Conservation (phyloP, 345 rosid genomes). For the Turritis glabra region DNA sequence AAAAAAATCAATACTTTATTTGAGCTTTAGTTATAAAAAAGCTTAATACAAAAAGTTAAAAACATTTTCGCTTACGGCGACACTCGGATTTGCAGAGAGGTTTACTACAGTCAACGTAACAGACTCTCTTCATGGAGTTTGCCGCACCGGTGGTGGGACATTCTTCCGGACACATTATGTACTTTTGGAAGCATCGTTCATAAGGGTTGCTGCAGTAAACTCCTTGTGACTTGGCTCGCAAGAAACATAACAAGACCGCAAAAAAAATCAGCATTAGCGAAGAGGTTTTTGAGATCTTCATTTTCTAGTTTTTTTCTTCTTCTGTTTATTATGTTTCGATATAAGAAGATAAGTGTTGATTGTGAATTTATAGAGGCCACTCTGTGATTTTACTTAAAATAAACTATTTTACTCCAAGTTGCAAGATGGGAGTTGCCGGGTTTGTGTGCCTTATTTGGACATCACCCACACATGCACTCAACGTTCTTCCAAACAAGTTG, state of each 20-base stretch:
- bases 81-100: slow-evolving; percentile 39
- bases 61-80: slow-evolving; percentile 28
- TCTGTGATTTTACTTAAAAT: neutral
- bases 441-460: slow-evolving; percentile 7
- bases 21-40: neutral
- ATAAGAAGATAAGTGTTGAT: neutral
- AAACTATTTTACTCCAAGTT: neutral
- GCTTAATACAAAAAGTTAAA: neutral
- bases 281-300: slow-evolving; percentile 10
- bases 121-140: slow-evolving; percentile 33
- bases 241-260: slow-evolving; percentile 8
- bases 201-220: slow-evolving; percentile 35
- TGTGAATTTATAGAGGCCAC: slow-evolving; percentile 1
- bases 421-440: slow-evolving; percentile 10
- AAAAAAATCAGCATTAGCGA: neutral
- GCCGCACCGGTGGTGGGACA: slow-evolving; percentile 36
- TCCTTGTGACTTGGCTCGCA: slow-evolving; percentile 25
- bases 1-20: neutral
- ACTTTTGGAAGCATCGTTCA: slow-evolving; percentile 28
- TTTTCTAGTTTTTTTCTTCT: neutral
- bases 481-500: neutral
- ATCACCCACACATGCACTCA: slow-evolving; percentile 13
- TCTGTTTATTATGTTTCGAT: neutral
- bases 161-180: slow-evolving; percentile 32
- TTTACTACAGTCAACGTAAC: slow-evolving; percentile 36